phyloP scores from a whole-genome alignment of 2,329 filamentous ascomycete genomes.

The Hypoxylon sp. region DNA sequence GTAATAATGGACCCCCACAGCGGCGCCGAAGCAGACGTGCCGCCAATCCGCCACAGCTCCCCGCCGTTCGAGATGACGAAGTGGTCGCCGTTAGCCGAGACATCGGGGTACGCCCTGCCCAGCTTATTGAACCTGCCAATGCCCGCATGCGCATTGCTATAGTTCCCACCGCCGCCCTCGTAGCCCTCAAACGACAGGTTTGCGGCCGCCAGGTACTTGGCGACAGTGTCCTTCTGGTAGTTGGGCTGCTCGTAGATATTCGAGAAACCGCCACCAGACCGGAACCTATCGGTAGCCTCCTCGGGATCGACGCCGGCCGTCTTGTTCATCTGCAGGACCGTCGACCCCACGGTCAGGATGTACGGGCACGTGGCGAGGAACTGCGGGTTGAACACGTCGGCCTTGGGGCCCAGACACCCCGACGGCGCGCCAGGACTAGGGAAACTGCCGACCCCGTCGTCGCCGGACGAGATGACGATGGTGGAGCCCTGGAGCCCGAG shows the following conservation, averaged over 20 bases:
- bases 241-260: constrained; percentile 53
- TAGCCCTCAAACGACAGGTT: constrained; percentile 53
- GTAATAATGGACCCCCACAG: constrained; percentile 65
- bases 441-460: constrained; percentile 62
- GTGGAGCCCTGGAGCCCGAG: constrained; percentile 66
- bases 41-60: constrained; percentile 59
- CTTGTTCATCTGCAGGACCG: constrained; percentile 45
- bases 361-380: constrained; percentile 67
- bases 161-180: constrained; percentile 56
- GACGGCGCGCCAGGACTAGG: constrained; percentile 46
- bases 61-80: constrained; percentile 56
- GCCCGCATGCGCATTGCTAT: constrained; percentile 53
- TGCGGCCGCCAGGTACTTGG: constrained; percentile 48
- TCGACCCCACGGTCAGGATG: constrained; percentile 63
- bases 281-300: constrained; percentile 42
- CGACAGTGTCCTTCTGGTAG: constrained; percentile 52
- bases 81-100: constrained; percentile 61
- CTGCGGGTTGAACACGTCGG: constrained; percentile 63
- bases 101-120: constrained; percentile 66
- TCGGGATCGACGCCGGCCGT: constrained; percentile 42
- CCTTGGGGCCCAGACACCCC: constrained; percentile 58
- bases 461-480: constrained; percentile 64
- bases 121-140: constrained; percentile 59
- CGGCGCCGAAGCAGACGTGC: constrained; percentile 66
- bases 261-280: constrained; percentile 56